Conservation (phyloP, 495 filamentous ascomycete species). For the Acidiella bohemica region DNA sequence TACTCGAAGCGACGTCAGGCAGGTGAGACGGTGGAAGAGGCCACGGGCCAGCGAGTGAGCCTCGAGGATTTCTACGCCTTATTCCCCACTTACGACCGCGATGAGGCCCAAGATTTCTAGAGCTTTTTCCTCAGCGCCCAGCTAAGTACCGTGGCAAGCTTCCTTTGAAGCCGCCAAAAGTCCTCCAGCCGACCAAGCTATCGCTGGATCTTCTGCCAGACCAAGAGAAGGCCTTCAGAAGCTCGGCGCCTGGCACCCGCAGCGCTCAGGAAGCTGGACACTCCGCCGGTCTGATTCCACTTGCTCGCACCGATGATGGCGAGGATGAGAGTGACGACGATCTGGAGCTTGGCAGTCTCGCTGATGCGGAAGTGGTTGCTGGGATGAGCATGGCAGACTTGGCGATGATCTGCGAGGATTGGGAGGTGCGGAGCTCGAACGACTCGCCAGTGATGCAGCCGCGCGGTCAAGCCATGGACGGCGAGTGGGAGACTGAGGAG, state of each 20-base stretch:
- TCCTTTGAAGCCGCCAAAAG: conserved; percentile 61
- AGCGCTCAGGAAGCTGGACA: background rate
- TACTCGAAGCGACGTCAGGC: conserved; percentile 23
- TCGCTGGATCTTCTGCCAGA: conserved; percentile 71
- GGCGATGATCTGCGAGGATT: conserved; percentile 68
- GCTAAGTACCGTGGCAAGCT: conserved; percentile 56
- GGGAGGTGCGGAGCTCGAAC: conserved; percentile 34
- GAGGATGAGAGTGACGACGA: conserved; percentile 37
- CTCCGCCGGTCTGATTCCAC: background rate
- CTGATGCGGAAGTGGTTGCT: conserved; percentile 51
- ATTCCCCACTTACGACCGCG: conserved; percentile 57
- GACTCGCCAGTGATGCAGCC: conserved; percentile 8
- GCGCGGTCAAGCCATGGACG: conserved; percentile 8
- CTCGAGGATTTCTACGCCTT: conserved; percentile 40
- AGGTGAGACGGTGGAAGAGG: conserved; percentile 17
- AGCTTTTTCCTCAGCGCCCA: conserved; percentile 60
- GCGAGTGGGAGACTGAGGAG: conserved; percentile 14
- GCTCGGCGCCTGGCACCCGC: conserved; percentile 21
- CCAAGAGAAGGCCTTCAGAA: conserved; percentile 64
- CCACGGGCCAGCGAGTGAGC: conserved; percentile 24
- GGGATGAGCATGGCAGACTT: conserved; percentile 63
- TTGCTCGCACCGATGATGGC: conserved; percentile 17
- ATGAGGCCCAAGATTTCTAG: conserved; percentile 54
- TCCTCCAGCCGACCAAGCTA: conserved; percentile 71
- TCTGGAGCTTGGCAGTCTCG: conserved; percentile 41